Base-by-base conservation (phyloP, 1,284 basidiomycete species). In the Uromyces viciae-fabae region DNA sequence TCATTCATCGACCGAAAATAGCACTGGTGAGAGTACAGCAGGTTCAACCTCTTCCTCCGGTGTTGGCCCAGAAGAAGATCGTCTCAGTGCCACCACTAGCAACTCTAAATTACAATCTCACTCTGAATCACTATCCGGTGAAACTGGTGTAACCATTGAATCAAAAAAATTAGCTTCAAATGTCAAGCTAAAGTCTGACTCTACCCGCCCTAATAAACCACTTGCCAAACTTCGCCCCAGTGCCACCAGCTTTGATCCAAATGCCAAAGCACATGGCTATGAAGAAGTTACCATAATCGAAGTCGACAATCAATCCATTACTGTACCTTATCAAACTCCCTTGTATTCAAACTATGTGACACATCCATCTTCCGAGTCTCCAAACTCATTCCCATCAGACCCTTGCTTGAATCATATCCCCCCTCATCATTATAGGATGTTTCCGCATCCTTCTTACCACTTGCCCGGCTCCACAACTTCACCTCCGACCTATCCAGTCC, bases 261-360 rank as follows among this genome's bases (percentile, higher is more conserved):
- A 43, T 54, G 78, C 78, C n/a, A 80, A 80, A 43, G 78, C 78
- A 15, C 78, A 80, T 42, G 78, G 78, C 14, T 80, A 80, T 31
- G 78, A 80, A 64, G 78, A 80, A 73, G 78, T 80, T 33, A 80
- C 78, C 9, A 73, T 80, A 4, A 79, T 79, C 42, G 76, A 71
- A n/a, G 49, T 79, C 11, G 76, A 79, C 38, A 31, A 79, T 22
- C 73, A 75, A 25, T 58, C 49, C 22, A 74, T 74, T n/a, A 74
- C 71, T 25, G 36, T 74, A 9, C 71, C 52, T 31, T 40, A 54
- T 38, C 49, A 56, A 11, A 11, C 31, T 25, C 25, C 56, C 25
- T 28, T 15, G 11, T 38, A 66, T 66, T 25, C 14, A 7, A 31
- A 33, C 38, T 33, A 66, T 66, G 28, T 7, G 11, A 31, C 31